These are phyloP conservation scores for Glycine latifolia DNA, from an alignment of 306 rosid species.

Conservation along the genomic window DNA sequence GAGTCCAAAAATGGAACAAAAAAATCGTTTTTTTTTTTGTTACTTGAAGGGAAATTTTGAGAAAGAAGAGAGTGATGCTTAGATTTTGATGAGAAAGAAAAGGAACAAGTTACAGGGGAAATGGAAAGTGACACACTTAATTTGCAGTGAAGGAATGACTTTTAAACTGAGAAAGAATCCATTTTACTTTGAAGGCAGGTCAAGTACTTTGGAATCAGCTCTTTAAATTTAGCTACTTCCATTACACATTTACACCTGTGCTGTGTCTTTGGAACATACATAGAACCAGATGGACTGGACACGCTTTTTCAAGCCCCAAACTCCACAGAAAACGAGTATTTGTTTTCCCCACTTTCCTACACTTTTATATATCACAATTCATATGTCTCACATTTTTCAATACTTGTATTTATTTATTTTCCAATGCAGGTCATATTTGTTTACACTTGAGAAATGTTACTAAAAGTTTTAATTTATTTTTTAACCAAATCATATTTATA, in stretches of 20 bases:
- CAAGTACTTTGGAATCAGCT: conserved; percentile 80
- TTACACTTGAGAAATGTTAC: too few relatives aligned
- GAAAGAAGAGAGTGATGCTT: neutral
- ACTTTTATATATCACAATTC: too few relatives aligned
- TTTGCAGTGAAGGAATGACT: conserved; percentile 43
- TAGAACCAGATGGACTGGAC: conserved; percentile 54
- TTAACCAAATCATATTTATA: neutral
- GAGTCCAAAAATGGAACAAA: neutral
- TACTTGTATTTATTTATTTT: too few relatives aligned
- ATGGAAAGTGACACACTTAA: neutral
- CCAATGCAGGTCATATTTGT: too few relatives aligned
- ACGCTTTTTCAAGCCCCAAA: conserved; percentile 57
- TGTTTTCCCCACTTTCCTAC: too few relatives aligned
- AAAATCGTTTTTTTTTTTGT: too few relatives aligned
- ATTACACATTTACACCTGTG: too few relatives aligned
- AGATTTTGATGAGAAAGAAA: neutral
- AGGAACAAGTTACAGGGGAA: neutral
- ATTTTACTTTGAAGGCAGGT: conserved; percentile 73
- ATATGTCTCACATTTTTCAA: too few relatives aligned
- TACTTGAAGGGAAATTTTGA: neutral
- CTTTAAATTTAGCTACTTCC: conserved; percentile 54
- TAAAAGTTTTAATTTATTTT: neutral
- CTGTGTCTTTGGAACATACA: neutral
- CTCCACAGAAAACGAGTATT: neutral
- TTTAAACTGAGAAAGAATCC: conserved; percentile 66